Conservation (phyloP, 441 rosid genomes). For the Corymbia citriodora region DNA sequence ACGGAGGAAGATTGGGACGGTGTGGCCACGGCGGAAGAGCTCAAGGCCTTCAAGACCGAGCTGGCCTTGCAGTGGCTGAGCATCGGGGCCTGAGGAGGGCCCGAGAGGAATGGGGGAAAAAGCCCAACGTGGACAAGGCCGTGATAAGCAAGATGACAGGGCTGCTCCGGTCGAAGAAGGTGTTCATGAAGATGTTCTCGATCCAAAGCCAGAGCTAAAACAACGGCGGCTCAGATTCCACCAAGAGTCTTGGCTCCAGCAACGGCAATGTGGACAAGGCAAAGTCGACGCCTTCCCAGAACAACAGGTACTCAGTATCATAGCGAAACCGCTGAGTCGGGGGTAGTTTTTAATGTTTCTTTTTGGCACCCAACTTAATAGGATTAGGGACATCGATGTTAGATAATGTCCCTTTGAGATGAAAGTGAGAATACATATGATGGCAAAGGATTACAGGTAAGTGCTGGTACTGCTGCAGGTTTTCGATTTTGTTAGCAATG, state of each 20-base stretch:
- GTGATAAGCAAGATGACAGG: constrained; percentile 55
- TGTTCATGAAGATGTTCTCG: constrained; percentile 51
- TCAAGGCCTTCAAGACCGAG: constrained; percentile 58
- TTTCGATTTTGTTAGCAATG: neutral
- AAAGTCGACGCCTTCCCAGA: constrained; percentile 64
- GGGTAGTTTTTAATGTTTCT: neutral
- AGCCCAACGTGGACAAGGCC: constrained; percentile 24
- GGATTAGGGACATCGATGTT: neutral
- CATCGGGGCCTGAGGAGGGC: constrained; percentile 22
- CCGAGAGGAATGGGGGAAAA: constrained; percentile 28
- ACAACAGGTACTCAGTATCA: constrained; percentile 65
- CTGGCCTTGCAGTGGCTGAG: constrained; percentile 49
- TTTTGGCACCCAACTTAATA: neutral
- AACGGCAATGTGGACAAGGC: constrained; percentile 26
- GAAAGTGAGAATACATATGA: neutral
- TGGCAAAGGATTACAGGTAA: neutral
- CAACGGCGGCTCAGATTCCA: constrained; percentile 62
- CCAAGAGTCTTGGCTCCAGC: constrained; percentile 59
- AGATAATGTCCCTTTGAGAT: neutral
- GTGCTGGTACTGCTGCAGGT: neutral
- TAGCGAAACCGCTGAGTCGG: constrained; percentile 10
- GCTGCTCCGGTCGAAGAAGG: constrained; percentile 61
- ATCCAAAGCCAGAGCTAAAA: constrained; percentile 35
- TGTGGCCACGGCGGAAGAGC: constrained; percentile 58
- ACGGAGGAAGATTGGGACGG: constrained; percentile 83